Percentiles rank a stretch among this genome's conserved stretches.
Conservation (phyloP, 2,329 filamentous ascomycete genomes). For the Claviceps cyperi region DNA sequence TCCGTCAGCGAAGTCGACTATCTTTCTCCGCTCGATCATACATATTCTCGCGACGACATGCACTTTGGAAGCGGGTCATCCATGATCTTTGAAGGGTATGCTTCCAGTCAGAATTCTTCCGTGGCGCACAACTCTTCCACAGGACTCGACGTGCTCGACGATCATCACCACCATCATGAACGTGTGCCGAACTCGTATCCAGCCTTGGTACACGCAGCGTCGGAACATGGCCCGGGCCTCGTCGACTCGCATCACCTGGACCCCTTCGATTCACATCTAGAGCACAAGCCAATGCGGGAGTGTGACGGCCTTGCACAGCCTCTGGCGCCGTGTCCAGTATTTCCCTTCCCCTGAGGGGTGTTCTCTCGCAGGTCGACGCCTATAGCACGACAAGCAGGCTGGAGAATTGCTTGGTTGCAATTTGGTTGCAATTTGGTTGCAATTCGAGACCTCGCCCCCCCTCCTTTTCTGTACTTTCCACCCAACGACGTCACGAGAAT, state of each 20-base stretch:
- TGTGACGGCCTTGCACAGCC: constrained; percentile 37
- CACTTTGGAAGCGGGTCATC: constrained; percentile 40
- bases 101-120: constrained; percentile 33
- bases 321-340: constrained; percentile 19
- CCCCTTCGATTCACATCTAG: constrained; percentile 39
- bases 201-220: constrained; percentile 45
- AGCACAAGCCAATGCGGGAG: constrained; percentile 38
- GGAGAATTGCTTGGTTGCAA: constrained; percentile 31
- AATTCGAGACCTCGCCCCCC: constrained; percentile 25
- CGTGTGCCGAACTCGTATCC: constrained; percentile 45
- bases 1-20: constrained; percentile 50
- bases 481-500: constrained; percentile 24
- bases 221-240: constrained; percentile 45
- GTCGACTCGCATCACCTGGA: constrained; percentile 46
- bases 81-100: constrained; percentile 43
- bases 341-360: constrained; percentile 24
- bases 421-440: constrained; percentile 29
- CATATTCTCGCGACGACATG: constrained; percentile 42
- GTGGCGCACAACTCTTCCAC: constrained; percentile 41
- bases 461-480: too few relatives aligned
- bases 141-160: constrained; percentile 33
- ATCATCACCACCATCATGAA: constrained; percentile 22
- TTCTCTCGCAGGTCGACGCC: constrained; percentile 37
- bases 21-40: constrained; percentile 43
- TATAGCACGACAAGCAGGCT: constrained; percentile 33